phyloP scores from a whole-genome alignment of 1,284 basidiomycete genomes.

The Pholiota adiposa region DNA sequence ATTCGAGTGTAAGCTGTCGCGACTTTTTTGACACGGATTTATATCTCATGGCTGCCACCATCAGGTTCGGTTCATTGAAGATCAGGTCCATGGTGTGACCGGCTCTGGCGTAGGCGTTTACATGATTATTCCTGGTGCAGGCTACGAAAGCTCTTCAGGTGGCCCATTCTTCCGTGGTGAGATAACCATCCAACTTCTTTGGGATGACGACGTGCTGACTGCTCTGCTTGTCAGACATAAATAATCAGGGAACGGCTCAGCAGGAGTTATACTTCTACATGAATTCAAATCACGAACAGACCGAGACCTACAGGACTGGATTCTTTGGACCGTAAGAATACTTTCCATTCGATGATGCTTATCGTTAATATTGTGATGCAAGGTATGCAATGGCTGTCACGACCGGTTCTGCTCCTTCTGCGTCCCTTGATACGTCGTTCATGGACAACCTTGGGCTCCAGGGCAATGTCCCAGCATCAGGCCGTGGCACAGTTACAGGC shows the following conservation, averaged over 20 bases:
- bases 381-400: constrained; percentile 48
- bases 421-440: constrained; percentile 46
- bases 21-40: neutral
- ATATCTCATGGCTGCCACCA: neutral
- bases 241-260: constrained; percentile 47
- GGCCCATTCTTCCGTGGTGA: constrained; percentile 50
- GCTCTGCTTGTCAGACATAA: constrained; percentile 36
- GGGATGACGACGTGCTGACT: neutral
- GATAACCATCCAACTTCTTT: neutral
- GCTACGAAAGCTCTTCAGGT: constrained; percentile 47
- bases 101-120: constrained; percentile 42
- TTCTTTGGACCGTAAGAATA: constrained; percentile 51
- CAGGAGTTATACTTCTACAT: constrained; percentile 52
- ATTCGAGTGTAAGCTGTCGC: constrained; percentile 40
- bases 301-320: constrained; percentile 45
- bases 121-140: constrained; percentile 44
- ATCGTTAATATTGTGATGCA: neutral
- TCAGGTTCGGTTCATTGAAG: constrained; percentile 45
- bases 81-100: constrained; percentile 48
- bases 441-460: constrained; percentile 46
- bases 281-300: constrained; percentile 49
- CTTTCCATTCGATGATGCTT: constrained; percentile 3
- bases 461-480: constrained; percentile 47
- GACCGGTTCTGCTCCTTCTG: constrained; percentile 45
- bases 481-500: constrained; percentile 48